phyloP scores from a whole-genome alignment of 2,329 filamentous ascomycete genomes.

The Acrocalymma vagum region DNA sequence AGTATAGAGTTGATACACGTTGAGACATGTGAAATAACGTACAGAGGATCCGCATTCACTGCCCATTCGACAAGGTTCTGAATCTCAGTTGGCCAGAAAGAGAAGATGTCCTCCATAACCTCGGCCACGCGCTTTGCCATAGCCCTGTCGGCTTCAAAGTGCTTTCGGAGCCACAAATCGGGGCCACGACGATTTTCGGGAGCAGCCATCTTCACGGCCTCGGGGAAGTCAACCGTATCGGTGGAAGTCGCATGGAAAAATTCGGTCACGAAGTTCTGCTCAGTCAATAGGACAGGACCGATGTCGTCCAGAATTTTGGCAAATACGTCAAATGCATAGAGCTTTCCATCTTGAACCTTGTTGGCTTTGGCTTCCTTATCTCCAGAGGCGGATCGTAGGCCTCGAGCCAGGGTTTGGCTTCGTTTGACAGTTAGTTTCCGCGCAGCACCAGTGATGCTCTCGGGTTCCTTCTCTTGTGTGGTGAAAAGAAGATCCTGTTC shows the following conservation, averaged over 20 bases:
- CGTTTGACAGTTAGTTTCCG: conserved; percentile 93
- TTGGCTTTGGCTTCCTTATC: conserved; percentile 67
- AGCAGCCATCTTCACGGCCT: conserved; percentile 72
- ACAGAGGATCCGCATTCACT: conserved; percentile 80
- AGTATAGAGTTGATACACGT: conserved; percentile 21
- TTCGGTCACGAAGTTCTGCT: conserved; percentile 97
- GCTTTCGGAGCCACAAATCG: conserved; percentile 76
- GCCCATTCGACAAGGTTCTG: conserved; percentile 86
- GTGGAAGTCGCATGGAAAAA: conserved; percentile 95
- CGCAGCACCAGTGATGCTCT: conserved; percentile 72
- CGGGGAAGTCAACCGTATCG: conserved; percentile 82
- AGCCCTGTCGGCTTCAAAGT: conserved; percentile 88
- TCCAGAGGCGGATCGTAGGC: conserved; percentile 72
- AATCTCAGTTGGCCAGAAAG: conserved; percentile 80
- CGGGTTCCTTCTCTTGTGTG: conserved; percentile 85
- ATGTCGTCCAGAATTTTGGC: conserved; percentile 81
- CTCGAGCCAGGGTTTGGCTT: conserved; percentile 84
- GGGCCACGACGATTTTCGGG: conserved; percentile 75
- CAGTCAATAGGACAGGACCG: conserved; percentile 83
- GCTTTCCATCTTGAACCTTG: conserved; percentile 69
- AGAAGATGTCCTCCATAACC: conserved; percentile 88
- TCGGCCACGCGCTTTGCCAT: conserved; percentile 85
- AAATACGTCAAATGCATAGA: conserved; percentile 84
- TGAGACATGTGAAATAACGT: conserved; percentile 52
- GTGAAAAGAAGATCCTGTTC: conserved; percentile 90